These are phyloP conservation scores for Leccinum subtestaceum DNA, from an alignment of 768 basidiomycete species.

Conservation along the genomic window DNA sequence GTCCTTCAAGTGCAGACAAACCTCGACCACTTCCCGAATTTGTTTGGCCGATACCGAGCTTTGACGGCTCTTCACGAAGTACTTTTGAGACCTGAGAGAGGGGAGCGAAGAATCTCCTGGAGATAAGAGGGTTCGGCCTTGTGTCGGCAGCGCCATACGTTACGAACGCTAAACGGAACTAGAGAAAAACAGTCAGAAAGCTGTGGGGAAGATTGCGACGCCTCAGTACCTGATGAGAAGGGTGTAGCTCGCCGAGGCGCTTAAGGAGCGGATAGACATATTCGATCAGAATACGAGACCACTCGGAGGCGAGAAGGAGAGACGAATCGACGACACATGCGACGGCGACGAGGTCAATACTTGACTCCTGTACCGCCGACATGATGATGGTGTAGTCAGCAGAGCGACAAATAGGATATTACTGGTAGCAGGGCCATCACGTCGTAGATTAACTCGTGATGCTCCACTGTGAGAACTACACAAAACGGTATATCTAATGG, in stretches of 20 bases:
- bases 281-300: conserved; percentile 43
- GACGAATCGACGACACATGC: conserved; percentile 65
- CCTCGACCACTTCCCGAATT: conserved; percentile 47
- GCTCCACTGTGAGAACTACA: conserved; percentile 4
- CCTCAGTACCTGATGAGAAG: conserved; percentile 36
- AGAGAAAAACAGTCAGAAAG: conserved; percentile 4
- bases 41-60: conserved; percentile 57
- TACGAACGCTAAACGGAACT: conserved; percentile 52
- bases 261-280: conserved; percentile 53
- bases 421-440: background rate
- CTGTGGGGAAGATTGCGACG: background rate
- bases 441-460: background rate
- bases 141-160: conserved; percentile 63
- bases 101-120: conserved; percentile 56
- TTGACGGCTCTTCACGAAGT: conserved; percentile 44
- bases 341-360: conserved; percentile 41
- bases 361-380: conserved; percentile 19
- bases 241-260: conserved; percentile 46
- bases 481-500: conserved; percentile 7
- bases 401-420: background rate
- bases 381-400: conserved; percentile 17
- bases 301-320: conserved; percentile 49
- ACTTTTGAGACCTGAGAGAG: conserved; percentile 39
- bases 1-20: conserved; percentile 68
- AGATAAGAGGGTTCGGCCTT: conserved; percentile 51